Evolutionary conservation across 306 rosid genomes (phyloP).

Genomic region (Lathyrus aphaca): DNA sequence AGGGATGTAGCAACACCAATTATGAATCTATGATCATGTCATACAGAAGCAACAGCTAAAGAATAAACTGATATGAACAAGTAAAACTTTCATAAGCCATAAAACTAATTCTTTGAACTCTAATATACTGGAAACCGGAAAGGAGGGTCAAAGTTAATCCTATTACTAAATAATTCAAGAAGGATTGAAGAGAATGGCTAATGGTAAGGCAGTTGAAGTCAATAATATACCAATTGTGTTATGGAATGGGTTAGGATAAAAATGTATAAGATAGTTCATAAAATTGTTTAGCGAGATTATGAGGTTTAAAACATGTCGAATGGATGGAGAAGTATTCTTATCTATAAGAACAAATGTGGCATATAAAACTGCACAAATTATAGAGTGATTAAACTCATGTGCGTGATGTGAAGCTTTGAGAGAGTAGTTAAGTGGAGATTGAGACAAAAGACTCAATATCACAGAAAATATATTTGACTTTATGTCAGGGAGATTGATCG

Average conservation of each 20-base stretch:
- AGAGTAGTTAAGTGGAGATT: neutral
- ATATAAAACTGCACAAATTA: neutral
- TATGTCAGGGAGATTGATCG: neutral
- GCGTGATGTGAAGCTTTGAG: conserved; percentile 1
- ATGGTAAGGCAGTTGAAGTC: neutral
- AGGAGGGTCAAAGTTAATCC: neutral
- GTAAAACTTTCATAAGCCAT: neutral
- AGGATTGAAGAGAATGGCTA: neutral
- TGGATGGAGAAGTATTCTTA: neutral
- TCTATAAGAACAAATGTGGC: neutral
- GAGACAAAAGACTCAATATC: neutral
- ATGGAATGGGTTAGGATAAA: neutral
- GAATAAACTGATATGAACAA: neutral
- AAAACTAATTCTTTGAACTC: neutral
- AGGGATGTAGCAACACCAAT: neutral
- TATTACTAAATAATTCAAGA: neutral
- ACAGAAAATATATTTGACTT: neutral
- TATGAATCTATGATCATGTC: neutral
- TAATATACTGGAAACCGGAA: neutral
- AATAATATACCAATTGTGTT: neutral
- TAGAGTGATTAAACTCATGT: neutral
- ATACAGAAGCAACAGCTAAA: neutral
- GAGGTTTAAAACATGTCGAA: neutral
- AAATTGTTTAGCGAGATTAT: neutral
- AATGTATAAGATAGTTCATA: conserved; percentile 9